Evolutionary conservation across 441 rosid genomes (phyloP).

Genomic region (Populus hybrid): DNA sequence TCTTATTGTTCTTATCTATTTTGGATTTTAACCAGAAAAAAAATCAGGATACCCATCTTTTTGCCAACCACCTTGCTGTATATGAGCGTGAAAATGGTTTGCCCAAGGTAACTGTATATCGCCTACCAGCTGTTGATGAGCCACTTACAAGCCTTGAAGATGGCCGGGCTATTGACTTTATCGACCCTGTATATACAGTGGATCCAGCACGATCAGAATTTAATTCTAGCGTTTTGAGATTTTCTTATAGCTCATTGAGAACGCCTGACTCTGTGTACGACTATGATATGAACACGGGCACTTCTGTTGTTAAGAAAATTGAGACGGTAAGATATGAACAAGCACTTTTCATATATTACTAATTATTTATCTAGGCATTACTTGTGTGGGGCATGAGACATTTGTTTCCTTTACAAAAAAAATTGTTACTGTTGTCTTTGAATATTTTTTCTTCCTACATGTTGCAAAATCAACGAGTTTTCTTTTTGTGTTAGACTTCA

Average conservation of each 20-base stretch:
- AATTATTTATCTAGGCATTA: background rate
- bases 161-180: conserved; percentile 61
- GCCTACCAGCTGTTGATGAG: conserved; percentile 67
- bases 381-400: background rate
- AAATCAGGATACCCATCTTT: conserved; percentile 73
- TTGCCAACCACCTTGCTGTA: conserved; percentile 67
- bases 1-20: conserved; percentile 4
- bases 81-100: conserved; percentile 77
- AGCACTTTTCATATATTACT: background rate
- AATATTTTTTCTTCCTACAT: background rate
- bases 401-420: background rate
- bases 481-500: background rate
- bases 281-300: conserved; percentile 73
- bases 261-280: conserved; percentile 76
- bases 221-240: conserved; percentile 67
- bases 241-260: conserved; percentile 75
- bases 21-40: conserved; percentile 45
- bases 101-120: conserved; percentile 53
- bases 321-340: conserved; percentile 54
- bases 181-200: conserved; percentile 66
- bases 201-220: conserved; percentile 51
- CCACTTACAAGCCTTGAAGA: conserved; percentile 56
- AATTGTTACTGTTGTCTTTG: no score
- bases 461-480: background rate
- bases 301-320: conserved; percentile 73